These are phyloP conservation scores for Martensiomyces pterosporus DNA, from an alignment of 192 early-diverging fungal species.

Conservation along the genomic window DNA sequence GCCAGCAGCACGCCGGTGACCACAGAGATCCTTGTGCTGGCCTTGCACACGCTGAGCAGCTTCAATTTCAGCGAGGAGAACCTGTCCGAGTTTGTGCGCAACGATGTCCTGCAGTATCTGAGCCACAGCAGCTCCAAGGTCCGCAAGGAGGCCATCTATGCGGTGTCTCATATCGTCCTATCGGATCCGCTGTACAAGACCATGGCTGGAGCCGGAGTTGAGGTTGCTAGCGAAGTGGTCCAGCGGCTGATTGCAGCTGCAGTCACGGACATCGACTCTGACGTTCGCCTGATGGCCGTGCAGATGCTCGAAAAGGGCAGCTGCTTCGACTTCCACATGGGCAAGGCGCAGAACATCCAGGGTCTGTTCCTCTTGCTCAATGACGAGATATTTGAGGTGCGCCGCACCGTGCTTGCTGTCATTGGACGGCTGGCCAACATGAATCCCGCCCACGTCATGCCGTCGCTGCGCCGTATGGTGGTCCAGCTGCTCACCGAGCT, in stretches of 20 bases:
- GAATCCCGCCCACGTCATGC: slow-evolving; percentile 93
- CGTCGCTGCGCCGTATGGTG: slow-evolving; percentile 78
- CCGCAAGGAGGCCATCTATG: slow-evolving; percentile 66
- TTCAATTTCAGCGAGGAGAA: slow-evolving; percentile 85
- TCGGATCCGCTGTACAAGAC: slow-evolving; percentile 80
- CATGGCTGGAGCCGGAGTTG: slow-evolving; percentile 67
- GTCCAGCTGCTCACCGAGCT: slow-evolving; percentile 87
- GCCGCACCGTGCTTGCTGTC: slow-evolving; percentile 74
- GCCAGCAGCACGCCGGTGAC: slow-evolving; percentile 17
- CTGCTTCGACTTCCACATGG: slow-evolving; percentile 83
- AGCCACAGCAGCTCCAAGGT: slow-evolving; percentile 74
- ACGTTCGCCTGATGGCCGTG: slow-evolving; percentile 16
- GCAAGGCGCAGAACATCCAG: slow-evolving; percentile 88
- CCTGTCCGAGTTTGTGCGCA: slow-evolving; percentile 85
- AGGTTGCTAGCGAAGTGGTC: slow-evolving; percentile 82
- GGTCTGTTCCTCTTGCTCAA: slow-evolving; percentile 83
- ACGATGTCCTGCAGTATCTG: slow-evolving; percentile 77
- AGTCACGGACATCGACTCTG: slow-evolving; percentile 67
- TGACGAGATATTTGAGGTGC: slow-evolving; percentile 86
- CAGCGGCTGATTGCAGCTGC: slow-evolving; percentile 85
- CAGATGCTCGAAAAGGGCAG: slow-evolving; percentile 53
- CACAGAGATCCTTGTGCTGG: slow-evolving; percentile 71
- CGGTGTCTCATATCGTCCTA: slow-evolving; percentile 75
- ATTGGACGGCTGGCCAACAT: slow-evolving; percentile 81
- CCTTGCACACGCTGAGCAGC: slow-evolving; percentile 73